Base-by-base conservation (phyloP, 305 asterid genomes). In the Fraxinus nigra region DNA sequence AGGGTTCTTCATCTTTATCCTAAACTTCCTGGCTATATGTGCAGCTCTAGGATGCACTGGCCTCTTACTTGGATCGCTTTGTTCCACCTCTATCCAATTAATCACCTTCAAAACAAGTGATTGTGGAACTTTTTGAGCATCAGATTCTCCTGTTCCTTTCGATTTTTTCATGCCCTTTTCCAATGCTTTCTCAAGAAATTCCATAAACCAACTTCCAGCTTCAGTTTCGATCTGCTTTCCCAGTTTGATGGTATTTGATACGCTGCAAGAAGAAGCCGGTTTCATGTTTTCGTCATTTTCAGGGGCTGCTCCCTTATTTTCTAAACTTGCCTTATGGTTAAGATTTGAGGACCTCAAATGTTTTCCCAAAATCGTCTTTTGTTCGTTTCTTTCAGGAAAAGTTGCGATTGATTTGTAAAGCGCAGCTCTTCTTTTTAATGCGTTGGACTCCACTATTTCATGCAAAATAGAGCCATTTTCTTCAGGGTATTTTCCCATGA, bases 1-100 rank as follows among this genome's bases (percentile, higher is more conserved):
- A 35, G 98, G 99, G 82, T 93, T 97, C 88, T 91, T 97, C 94
- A 95, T 91, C 90, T 92, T 94, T 79, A 94, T 97, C 90, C 99
- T 91, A 24, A 97, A 84, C 87, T 93, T 97, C 78, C 99, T 88
- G 22, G 97, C 93, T 28, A 93, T 85, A 6, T 85, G 86, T 81
- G 95, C 88, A 74, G 99, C 98, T 86, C 82, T 89, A 9, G 95
- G 97, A 79, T 95, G 97, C 80, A 94, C 92, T 0, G 90, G 86
- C 82, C 94, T 89, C 89, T 94, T 97, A 80, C 76, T 92, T 0
- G 97, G 88, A 35, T 93, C 96, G 83, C 92, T 87, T 78, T 92
- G 97, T 81, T 97, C 98, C 82, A 97, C 94, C 81, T 93, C 98
- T 11, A 95, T 95, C 97, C 97, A 97, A 82, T 97, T 97, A 56